These are phyloP conservation scores for Tylopilus sp. DNA, from an alignment of 1,284 basidiomycete genomes.

Conservation along the genomic window DNA sequence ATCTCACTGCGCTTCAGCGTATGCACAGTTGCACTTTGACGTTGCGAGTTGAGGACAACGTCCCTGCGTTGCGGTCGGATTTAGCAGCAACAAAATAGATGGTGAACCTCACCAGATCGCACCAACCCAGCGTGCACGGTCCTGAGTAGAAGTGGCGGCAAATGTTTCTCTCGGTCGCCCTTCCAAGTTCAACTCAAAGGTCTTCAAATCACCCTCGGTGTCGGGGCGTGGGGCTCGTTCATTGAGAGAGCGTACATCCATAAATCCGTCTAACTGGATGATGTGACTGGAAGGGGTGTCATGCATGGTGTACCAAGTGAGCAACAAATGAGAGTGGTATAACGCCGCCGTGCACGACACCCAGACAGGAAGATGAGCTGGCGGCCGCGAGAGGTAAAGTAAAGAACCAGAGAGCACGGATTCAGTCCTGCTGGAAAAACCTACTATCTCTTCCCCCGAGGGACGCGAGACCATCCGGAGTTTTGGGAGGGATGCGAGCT, in stretches of 20 bases:
- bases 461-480: conserved; percentile 1
- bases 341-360: conserved; percentile 49
- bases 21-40: conserved; percentile 6
- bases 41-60: conserved; percentile 46
- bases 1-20: neutral
- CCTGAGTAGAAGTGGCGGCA: conserved; percentile 54
- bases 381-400: conserved; percentile 46
- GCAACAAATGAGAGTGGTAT: conserved; percentile 43
- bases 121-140: conserved; percentile 67
- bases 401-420: conserved; percentile 40
- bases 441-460: neutral
- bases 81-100: neutral
- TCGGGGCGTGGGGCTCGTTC: conserved; percentile 42
- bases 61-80: conserved; percentile 45
- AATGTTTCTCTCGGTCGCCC: conserved; percentile 53
- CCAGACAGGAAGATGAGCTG: conserved; percentile 47
- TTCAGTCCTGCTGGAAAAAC: neutral
- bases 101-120: conserved; percentile 54
- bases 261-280: conserved; percentile 49
- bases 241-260: conserved; percentile 59
- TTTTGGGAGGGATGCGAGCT: conserved; percentile 4
- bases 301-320: conserved; percentile 45
- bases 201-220: conserved; percentile 39
- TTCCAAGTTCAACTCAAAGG: conserved; percentile 64
- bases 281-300: conserved; percentile 44